Conservation (phyloP, 1,284 basidiomycete genomes). For the Rugosomyces carneus region DNA sequence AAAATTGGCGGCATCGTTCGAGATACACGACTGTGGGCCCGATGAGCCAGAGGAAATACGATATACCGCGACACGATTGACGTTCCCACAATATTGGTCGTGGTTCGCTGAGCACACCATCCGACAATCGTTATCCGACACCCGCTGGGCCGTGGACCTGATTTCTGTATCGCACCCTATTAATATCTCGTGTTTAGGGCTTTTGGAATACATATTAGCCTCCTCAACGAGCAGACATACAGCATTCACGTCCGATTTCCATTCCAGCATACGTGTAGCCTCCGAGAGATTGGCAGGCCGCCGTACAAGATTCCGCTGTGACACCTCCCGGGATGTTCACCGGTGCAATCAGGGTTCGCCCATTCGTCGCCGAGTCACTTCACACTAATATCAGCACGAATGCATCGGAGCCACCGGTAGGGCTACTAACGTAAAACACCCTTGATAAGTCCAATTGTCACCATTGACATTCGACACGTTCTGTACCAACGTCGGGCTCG, state of each 20-base stretch:
- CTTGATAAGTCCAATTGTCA: constrained; percentile 29
- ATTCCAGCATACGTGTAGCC: constrained; percentile 29
- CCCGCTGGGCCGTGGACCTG: constrained; percentile 26
- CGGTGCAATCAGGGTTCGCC: constrained; percentile 27
- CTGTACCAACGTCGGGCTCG: constrained; percentile 26
- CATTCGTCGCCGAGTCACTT: constrained; percentile 27
- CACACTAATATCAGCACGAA: background rate
- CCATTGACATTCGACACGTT: constrained; percentile 17
- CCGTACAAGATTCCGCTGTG: constrained; percentile 33
- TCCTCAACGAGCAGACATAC: constrained; percentile 19
- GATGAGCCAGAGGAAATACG: constrained; percentile 20
- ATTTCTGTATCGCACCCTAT: constrained; percentile 33
- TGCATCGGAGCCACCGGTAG: background rate
- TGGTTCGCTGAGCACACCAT: constrained; percentile 31
- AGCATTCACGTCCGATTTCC: constrained; percentile 37
- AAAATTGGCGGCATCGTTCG: constrained; percentile 27
- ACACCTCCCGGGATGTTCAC: constrained; percentile 34
- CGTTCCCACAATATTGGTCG: constrained; percentile 32
- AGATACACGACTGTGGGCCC: constrained; percentile 21
- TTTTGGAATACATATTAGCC: background rate
- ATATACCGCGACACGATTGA: constrained; percentile 31
- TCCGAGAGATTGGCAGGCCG: constrained; percentile 31
- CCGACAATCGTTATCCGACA: constrained; percentile 33
- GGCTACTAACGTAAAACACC: constrained; percentile 33
- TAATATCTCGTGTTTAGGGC: background rate